Evolutionary conservation across 116 monocot species (phyloP), one percentile per base, ranked within the genome.

Genomic region (Iris pallida): DNA sequence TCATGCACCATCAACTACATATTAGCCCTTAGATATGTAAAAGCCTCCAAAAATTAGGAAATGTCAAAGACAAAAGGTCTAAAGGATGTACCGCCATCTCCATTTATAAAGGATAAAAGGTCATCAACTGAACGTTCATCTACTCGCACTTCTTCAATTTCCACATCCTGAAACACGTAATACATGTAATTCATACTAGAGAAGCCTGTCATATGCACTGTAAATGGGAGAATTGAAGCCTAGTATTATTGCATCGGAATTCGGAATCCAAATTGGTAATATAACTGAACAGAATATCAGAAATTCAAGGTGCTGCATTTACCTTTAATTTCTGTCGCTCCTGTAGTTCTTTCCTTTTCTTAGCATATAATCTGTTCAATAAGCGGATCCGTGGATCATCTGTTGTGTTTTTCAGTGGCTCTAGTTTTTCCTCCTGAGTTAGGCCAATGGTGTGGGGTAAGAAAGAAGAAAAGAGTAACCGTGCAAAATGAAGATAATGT

Each of bases 101-200:
- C 84, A 84, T 84, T 84, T 61, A 84, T 84, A 80, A 79, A 84
- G 47, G 80, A 84, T 19, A 84, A 61, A 55, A 84, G 68, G 56
- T 84, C 84, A 73, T 84, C 84, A 73, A 84, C 73, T 7, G 84
- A 84, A 19, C 84, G 57, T 18, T 84, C 80, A 70, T 84, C 84
- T 48, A 74, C 71, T 46, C 20, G 66, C 41, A 76, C 76, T 66
- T 80, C 80, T 63, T 79, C 57, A 17, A 76, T 61, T 76, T 79
- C 73, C 14, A 70, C 62, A 69, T 84, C 69, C 84, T 84, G 72
- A 76, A 68, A 84, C 14, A 80, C 20, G 12, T 16, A 46, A 19
- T 10, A 63, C 42, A 15, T 47, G 41, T 30, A 16, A 30, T 30
- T 30, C 30, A 30, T 30, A 0, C 30, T 30, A 30, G 30, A 30